phyloP scores from a whole-genome alignment of 148 eudicot species.

The Chenopodium quinoa region DNA sequence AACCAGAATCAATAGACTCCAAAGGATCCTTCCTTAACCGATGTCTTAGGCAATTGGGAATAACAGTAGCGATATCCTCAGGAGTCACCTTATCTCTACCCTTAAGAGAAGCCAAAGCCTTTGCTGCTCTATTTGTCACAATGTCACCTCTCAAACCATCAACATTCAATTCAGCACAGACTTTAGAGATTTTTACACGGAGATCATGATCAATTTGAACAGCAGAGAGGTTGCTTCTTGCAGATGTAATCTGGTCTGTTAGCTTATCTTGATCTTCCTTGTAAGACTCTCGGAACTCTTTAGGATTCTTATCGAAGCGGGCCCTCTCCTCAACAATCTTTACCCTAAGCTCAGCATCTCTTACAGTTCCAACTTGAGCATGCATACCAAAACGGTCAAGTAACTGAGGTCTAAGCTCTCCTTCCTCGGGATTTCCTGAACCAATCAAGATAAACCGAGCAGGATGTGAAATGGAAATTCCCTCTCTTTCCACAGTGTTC shows the following conservation, averaged over 20 bases:
- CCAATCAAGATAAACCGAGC: conserved; percentile 86
- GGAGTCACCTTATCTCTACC: conserved; percentile 71
- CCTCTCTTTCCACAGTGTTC: conserved; percentile 95
- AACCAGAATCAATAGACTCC: conserved; percentile 91
- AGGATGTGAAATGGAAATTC: conserved; percentile 93
- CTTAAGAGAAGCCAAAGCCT: conserved; percentile 88
- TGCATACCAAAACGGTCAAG: conserved; percentile 97
- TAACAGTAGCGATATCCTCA: conserved; percentile 93
- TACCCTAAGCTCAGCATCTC: conserved; percentile 90
- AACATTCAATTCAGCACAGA: conserved; percentile 88
- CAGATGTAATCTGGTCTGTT: conserved; percentile 57
- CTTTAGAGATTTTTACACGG: conserved; percentile 83
- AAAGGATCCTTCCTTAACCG: conserved; percentile 92
- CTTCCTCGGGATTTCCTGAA: conserved; percentile 92
- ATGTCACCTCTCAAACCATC: conserved; percentile 96
- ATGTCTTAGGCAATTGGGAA: conserved; percentile 92
- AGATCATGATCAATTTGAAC: conserved; percentile 82
- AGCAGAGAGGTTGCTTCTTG: conserved; percentile 57
- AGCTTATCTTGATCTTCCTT: conserved; percentile 71
- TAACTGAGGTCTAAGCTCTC: conserved; percentile 84
- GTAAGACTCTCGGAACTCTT: conserved; percentile 70
- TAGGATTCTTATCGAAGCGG: conserved; percentile 75
- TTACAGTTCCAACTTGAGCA: conserved; percentile 92
- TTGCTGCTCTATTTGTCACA: conserved; percentile 90
- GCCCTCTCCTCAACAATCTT: conserved; percentile 94